Conservation (phyloP, 176 grass and related monocot species). For the Guadua angustifolia region DNA sequence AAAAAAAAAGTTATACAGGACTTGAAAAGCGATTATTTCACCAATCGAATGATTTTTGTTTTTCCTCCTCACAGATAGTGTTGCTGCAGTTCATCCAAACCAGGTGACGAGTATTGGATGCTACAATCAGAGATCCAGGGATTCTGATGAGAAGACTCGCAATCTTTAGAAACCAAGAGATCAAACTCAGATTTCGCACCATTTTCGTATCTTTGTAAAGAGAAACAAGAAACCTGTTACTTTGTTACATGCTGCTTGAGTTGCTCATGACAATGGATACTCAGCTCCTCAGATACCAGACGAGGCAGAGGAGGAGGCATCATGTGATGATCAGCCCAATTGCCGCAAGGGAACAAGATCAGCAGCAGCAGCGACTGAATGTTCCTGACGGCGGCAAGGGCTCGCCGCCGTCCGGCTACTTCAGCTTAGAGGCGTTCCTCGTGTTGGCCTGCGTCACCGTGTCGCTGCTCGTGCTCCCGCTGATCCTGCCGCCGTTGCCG, state of each 20-base stretch:
- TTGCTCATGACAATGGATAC: neutral
- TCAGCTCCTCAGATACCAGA: neutral
- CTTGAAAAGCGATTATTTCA: too few species aligned
- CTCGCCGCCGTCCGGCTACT: slow-evolving; percentile 25
- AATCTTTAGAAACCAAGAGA: neutral
- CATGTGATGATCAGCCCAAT: neutral
- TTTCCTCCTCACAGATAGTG: neutral
- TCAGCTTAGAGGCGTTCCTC: slow-evolving; percentile 46
- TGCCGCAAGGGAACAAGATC: neutral
- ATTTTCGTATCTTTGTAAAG: neutral
- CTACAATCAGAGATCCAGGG: neutral
- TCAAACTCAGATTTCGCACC: neutral
- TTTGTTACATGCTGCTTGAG: slow-evolving; percentile 21
- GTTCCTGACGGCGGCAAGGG: neutral
- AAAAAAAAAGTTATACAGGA: too few species aligned
- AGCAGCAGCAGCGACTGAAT: neutral
- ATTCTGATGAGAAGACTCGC: neutral
- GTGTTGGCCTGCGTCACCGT: slow-evolving; percentile 54
- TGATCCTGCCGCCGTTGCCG: slow-evolving; percentile 68
- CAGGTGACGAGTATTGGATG: neutral
- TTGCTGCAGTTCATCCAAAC: neutral
- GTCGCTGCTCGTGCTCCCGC: slow-evolving; percentile 67
- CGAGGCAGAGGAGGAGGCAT: neutral
- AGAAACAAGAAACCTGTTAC: neutral
- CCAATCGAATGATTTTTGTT: neutral